Evolutionary conservation across 176 grass and related monocot species (phyloP).

Genomic region (Coix lacrymajobi): DNA sequence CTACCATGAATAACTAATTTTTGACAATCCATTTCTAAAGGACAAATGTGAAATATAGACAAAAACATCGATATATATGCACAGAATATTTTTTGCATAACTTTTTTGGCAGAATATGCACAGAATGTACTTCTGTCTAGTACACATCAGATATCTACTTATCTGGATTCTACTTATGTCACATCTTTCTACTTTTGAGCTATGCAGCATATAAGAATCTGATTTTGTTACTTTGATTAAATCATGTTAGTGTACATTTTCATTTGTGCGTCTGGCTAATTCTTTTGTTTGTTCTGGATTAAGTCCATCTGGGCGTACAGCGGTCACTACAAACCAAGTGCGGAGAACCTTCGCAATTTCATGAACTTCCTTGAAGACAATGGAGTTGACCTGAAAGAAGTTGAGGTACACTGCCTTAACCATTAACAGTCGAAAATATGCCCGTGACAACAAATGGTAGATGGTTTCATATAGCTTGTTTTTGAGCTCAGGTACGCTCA

Average conservation of each 20-base stretch:
- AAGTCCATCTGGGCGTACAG: constrained; percentile 90
- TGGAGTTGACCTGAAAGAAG: constrained; percentile 58
- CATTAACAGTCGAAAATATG: background rate
- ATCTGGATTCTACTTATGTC: too few relatives aligned
- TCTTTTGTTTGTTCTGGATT: background rate
- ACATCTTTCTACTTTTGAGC: too few relatives aligned
- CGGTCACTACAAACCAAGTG: constrained; percentile 83
- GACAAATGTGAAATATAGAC: background rate
- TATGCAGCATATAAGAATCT: background rate
- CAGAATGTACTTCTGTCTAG: too few relatives aligned
- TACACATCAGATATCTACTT: too few relatives aligned
- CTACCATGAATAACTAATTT: background rate
- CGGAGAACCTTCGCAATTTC: constrained; percentile 61
- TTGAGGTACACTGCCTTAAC: constrained; percentile 45
- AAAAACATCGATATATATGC: background rate
- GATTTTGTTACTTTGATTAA: background rate
- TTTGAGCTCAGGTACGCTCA: constrained; percentile 39
- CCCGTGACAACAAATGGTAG: background rate
- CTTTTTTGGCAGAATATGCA: too few relatives aligned
- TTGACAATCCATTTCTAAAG: background rate
- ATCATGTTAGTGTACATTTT: background rate
- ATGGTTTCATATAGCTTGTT: constrained; percentile 17
- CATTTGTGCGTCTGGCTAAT: background rate
- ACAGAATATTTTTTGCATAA: background rate
- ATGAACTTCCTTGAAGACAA: constrained; percentile 66